Conservation (phyloP, 495 filamentous ascomycete genomes). For the Margaritispora aquatica region DNA sequence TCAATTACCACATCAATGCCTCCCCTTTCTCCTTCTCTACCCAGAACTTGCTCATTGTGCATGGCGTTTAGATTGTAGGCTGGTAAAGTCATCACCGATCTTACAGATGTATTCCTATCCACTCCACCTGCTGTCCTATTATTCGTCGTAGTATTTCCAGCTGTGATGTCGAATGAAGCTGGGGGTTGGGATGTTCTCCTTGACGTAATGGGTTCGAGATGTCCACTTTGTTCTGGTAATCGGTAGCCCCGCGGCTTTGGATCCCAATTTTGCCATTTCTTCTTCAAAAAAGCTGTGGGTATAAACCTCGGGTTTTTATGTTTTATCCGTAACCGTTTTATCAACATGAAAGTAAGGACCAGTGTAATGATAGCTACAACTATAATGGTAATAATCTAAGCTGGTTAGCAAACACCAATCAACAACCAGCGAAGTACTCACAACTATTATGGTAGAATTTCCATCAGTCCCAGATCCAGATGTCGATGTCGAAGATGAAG, state of each 20-base stretch:
- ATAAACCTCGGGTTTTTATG: slow-evolving; percentile 46
- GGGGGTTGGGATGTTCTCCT: slow-evolving; percentile 10
- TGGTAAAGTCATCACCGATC: slow-evolving; percentile 89
- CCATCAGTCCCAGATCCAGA: not conserved
- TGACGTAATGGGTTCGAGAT: slow-evolving; percentile 21
- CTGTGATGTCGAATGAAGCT: slow-evolving; percentile 9
- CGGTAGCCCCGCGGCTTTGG: slow-evolving; percentile 28
- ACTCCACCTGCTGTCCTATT: slow-evolving; percentile 37
- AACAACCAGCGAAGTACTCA: not conserved
- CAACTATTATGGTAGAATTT: not conserved
- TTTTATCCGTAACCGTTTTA: slow-evolving; percentile 40
- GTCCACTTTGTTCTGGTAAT: slow-evolving; percentile 22
- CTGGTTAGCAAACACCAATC: not conserved
- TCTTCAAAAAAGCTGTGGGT: slow-evolving; percentile 51
- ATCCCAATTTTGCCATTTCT: slow-evolving; percentile 54
- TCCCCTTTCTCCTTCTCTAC: slow-evolving; percentile 81
- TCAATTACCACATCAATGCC: slow-evolving; percentile 93
- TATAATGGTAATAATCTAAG: slow-evolving; percentile 29
- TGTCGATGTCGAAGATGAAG: not conserved
- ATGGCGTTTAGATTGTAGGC: slow-evolving; percentile 63
- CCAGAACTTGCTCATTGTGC: slow-evolving; percentile 78
- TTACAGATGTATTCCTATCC: slow-evolving; percentile 77
- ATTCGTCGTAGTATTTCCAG: slow-evolving; percentile 14
- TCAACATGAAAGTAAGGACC: slow-evolving; percentile 37
- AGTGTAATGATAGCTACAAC: slow-evolving; percentile 35